phyloP scores from a whole-genome alignment of 179 eudicot species.

The Silene vulgaris region DNA sequence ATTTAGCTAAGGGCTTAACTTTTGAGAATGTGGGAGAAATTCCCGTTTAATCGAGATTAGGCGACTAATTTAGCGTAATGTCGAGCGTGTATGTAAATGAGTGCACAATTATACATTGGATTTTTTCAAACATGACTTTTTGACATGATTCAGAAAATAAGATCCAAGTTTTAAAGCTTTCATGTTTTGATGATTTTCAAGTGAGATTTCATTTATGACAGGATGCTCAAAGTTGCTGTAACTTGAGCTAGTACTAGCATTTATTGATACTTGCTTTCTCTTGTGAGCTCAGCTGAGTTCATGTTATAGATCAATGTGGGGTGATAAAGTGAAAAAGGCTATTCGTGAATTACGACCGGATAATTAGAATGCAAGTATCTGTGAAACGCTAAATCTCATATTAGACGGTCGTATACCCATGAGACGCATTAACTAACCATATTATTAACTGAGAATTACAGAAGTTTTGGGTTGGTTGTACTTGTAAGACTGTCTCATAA shows the following conservation, averaged over 20 bases:
- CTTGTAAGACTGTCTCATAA: background rate
- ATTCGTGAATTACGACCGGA: background rate
- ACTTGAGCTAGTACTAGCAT: constrained; percentile 23
- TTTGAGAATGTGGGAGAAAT: background rate
- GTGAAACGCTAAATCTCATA: background rate
- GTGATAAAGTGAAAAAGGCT: constrained; percentile 6
- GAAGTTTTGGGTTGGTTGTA: background rate
- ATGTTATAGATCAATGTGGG: constrained; percentile 9
- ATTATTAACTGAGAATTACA: background rate
- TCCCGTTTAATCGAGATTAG: constrained; percentile 6
- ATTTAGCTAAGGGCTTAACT: constrained; percentile 25
- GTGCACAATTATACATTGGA: background rate
- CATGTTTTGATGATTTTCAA: background rate
- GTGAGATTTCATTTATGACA: constrained; percentile 38
- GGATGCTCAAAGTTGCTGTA: constrained; percentile 17
- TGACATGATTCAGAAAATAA: too few species aligned
- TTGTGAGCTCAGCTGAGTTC: constrained; percentile 18
- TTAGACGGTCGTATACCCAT: background rate
- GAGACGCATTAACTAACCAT: background rate
- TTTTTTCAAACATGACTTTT: background rate
- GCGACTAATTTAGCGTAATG: background rate
- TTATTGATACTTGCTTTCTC: constrained; percentile 31
- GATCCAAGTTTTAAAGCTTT: background rate
- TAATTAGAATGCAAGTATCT: background rate
- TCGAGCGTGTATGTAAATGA: background rate